Conservation (phyloP, 768 basidiomycete genomes). For the Trametes sanguinea region DNA sequence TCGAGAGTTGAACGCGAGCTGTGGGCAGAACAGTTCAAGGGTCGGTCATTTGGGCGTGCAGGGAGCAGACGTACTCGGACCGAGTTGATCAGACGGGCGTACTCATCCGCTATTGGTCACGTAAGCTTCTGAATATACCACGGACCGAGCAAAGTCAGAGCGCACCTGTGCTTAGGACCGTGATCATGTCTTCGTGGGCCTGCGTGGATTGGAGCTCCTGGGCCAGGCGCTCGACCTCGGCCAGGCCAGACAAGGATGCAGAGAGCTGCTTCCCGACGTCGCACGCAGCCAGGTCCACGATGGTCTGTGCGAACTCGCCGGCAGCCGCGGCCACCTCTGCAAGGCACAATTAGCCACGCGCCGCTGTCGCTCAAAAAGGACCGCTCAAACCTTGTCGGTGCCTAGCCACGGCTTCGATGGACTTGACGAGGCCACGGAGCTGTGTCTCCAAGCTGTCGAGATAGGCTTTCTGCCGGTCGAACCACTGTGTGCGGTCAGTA, state of each 20-base stretch:
- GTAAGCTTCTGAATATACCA: not conserved
- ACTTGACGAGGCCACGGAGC: constrained; percentile 81
- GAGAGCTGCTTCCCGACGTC: constrained; percentile 78
- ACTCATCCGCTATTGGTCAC: constrained; percentile 71
- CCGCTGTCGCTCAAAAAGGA: not conserved
- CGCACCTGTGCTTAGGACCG: constrained; percentile 74
- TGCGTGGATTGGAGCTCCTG: constrained; percentile 76
- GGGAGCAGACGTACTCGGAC: constrained; percentile 62
- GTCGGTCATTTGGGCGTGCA: not conserved
- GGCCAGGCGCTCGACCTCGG: constrained; percentile 71
- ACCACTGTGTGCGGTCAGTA: constrained; percentile 64
- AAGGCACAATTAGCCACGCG: not conserved
- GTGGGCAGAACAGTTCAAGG: not conserved
- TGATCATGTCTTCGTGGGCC: constrained; percentile 79
- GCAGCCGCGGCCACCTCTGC: constrained; percentile 69
- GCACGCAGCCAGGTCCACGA: constrained; percentile 69
- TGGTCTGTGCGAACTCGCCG: constrained; percentile 78
- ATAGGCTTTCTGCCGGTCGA: constrained; percentile 81
- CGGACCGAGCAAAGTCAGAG: not conserved
- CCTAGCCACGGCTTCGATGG: constrained; percentile 83
- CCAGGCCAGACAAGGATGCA: constrained; percentile 65
- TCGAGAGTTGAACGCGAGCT: constrained; percentile 89
- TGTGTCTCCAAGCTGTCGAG: constrained; percentile 91
- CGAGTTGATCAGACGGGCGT: constrained; percentile 85
- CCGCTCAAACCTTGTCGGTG: constrained; percentile 63